Conservation (phyloP, 495 filamentous ascomycete genomes). For the Annulohypoxylon nitens region DNA sequence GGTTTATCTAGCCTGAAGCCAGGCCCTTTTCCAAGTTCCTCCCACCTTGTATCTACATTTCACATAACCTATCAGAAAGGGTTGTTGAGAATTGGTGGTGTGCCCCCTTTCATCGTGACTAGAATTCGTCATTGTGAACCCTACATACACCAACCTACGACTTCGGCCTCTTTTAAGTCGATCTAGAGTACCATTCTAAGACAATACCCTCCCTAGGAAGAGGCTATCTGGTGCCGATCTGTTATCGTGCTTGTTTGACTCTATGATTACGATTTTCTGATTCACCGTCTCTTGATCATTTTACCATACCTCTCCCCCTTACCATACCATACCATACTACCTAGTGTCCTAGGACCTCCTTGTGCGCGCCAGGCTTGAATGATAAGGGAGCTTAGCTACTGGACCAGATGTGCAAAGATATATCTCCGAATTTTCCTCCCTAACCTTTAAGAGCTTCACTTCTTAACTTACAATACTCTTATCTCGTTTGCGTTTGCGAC, state of each 20-base stretch:
- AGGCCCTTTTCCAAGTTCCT: background rate
- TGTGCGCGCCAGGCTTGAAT: constrained; percentile 29
- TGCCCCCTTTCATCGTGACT: constrained; percentile 45
- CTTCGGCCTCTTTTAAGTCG: constrained; percentile 32
- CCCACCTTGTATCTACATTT: constrained; percentile 10
- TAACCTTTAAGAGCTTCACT: constrained; percentile 22
- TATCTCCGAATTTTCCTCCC: constrained; percentile 39
- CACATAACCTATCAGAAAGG: constrained; percentile 18
- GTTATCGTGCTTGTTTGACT: constrained; percentile 38
- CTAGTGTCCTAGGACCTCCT: constrained; percentile 9
- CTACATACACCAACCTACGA: constrained; percentile 18
- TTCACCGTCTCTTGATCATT: constrained; percentile 16
- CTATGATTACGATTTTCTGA: constrained; percentile 37
- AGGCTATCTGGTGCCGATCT: constrained; percentile 23
- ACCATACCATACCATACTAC: background rate
- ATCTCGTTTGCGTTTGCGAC: constrained; percentile 24
- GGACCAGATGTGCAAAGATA: constrained; percentile 36
- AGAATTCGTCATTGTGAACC: constrained; percentile 37
- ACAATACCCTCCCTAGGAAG: constrained; percentile 1
- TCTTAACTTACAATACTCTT: background rate
- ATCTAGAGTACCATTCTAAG: constrained; percentile 21
- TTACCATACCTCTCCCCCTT: background rate
- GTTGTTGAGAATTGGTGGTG: constrained; percentile 32
- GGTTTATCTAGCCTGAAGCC: constrained; percentile 44
- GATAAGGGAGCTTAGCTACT: constrained; percentile 36